Conservation (phyloP, 2,329 filamentous ascomycete species). For the Leptographium radiaticola region DNA sequence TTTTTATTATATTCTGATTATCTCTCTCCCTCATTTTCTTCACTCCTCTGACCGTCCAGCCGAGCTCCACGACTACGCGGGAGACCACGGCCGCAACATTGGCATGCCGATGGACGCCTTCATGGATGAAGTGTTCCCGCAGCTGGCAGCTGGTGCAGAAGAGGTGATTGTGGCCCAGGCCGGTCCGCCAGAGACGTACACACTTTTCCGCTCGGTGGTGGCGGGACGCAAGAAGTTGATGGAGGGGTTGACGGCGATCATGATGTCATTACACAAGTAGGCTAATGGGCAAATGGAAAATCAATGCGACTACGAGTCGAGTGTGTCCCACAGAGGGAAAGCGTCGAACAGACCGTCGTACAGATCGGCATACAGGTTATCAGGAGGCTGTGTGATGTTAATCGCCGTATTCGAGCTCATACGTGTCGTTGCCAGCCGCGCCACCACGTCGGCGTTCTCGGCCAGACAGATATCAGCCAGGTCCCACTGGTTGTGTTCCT, state of each 20-base stretch:
- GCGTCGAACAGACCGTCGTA: too few relatives aligned
- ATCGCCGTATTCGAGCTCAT: too few relatives aligned
- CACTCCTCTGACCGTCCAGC: slow-evolving; percentile 3
- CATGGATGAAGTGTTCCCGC: slow-evolving; percentile 20
- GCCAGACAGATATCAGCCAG: too few relatives aligned
- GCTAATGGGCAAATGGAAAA: too few relatives aligned
- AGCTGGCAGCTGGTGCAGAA: slow-evolving; percentile 21
- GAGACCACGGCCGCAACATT: slow-evolving; percentile 9
- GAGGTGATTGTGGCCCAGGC: background rate
- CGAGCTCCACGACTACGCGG: slow-evolving; percentile 14
- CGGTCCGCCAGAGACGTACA: background rate
- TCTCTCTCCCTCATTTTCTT: background rate
- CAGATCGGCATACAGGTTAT: too few relatives aligned
- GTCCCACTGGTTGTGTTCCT: too few relatives aligned
- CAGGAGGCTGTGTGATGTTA: too few relatives aligned
- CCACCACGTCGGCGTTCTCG: too few relatives aligned
- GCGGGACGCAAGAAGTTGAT: background rate
- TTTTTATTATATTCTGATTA: too few relatives aligned
- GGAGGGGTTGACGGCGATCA: background rate
- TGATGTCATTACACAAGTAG: background rate
- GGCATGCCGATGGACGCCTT: slow-evolving; percentile 19
- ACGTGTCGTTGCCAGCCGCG: too few relatives aligned
- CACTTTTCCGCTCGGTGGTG: background rate
- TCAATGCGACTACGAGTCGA: too few relatives aligned
- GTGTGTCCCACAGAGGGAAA: too few relatives aligned